These are phyloP conservation scores for Aureobasidium sp. DNA, from an alignment of 2,329 filamentous ascomycete species.

Conservation along the genomic window DNA sequence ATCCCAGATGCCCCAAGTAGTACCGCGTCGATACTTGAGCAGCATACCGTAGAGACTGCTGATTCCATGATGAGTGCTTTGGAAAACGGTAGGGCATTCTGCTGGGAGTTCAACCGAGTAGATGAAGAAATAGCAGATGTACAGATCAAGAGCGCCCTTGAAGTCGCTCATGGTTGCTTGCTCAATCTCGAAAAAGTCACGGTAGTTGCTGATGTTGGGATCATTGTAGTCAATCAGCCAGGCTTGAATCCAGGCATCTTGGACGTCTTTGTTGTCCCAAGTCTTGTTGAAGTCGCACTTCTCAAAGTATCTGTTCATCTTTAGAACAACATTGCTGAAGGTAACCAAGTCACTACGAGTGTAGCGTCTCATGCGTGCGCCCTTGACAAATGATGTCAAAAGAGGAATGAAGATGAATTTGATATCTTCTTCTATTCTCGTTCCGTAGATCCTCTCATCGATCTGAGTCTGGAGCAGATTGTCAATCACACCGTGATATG, in stretches of 20 bases:
- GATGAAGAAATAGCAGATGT: slow-evolving; percentile 38
- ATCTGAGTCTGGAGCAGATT: slow-evolving; percentile 46
- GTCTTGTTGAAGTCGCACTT: slow-evolving; percentile 41
- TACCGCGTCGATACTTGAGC: slow-evolving; percentile 47
- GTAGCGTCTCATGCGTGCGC: slow-evolving; percentile 39
- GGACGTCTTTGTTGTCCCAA: slow-evolving; percentile 38
- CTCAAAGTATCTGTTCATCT: slow-evolving; percentile 43
- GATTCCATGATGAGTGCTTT: slow-evolving; percentile 49
- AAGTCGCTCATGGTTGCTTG: slow-evolving; percentile 27
- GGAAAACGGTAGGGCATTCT: slow-evolving; percentile 44
- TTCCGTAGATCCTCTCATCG: slow-evolving; percentile 36
- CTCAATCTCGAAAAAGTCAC: slow-evolving; percentile 26
- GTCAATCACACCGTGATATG: slow-evolving; percentile 46
- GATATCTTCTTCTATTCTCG: slow-evolving; percentile 38
- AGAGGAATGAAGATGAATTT: slow-evolving; percentile 47
- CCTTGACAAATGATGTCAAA: slow-evolving; percentile 41
- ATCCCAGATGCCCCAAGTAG: slow-evolving; percentile 49
- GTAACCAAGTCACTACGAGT: slow-evolving; percentile 36
- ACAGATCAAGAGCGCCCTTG: slow-evolving; percentile 25
- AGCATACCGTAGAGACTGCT: slow-evolving; percentile 48
- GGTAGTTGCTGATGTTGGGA: slow-evolving; percentile 24
- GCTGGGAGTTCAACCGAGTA: slow-evolving; percentile 43
- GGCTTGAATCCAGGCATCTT: slow-evolving; percentile 37
- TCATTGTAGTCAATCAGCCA: slow-evolving; percentile 39
- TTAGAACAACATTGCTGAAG: slow-evolving; percentile 40